A percentile compares a stretch with the other conserved stretches of the same genome.
phyloP scores from a whole-genome alignment of 2,329 filamentous ascomycete species.

The Immersiporthe knoxdaviesiana region DNA sequence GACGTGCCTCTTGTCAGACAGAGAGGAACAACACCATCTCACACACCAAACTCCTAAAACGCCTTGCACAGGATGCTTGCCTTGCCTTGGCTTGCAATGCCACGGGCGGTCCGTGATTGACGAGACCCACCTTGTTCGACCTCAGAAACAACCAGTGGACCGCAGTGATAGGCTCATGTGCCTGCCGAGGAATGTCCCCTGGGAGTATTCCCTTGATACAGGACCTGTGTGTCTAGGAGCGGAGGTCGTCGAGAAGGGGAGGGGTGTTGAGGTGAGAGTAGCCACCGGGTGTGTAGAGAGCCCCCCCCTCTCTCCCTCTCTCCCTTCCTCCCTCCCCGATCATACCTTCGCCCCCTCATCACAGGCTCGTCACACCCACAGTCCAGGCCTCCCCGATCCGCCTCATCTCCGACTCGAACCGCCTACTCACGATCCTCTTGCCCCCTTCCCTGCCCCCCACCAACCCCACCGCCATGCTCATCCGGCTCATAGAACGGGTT shows the following conservation, averaged over 20 bases:
- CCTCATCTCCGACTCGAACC: slow-evolving; percentile 81
- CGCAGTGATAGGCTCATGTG: neutral
- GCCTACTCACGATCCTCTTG: slow-evolving; percentile 77
- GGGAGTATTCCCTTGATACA: neutral
- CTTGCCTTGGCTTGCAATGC: neutral
- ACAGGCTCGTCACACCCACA: slow-evolving; percentile 69
- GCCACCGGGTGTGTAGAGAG: neutral
- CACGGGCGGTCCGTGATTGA: neutral
- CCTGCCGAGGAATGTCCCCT: neutral
- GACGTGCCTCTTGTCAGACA: neutral
- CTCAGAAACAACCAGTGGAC: neutral
- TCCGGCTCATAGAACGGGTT: slow-evolving; percentile 96
- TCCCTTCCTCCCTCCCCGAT: no score
- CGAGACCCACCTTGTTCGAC: neutral
- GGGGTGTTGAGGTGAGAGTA: neutral
- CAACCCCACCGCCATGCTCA: slow-evolving; percentile 66
- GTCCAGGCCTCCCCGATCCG: slow-evolving; percentile 85
- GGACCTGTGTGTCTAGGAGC: neutral
- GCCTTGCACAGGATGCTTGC: slow-evolving; percentile 14
- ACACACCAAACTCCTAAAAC: no score
- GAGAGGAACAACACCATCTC: neutral
- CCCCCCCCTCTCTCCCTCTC: neutral
- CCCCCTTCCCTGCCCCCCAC: slow-evolving; percentile 71
- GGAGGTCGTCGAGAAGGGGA: neutral
- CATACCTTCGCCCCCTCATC: slow-evolving; percentile 32